Percentiles rank a stretch among this genome's conserved stretches.
Conservation (phyloP, 2,329 filamentous ascomycete genomes). For the Colletotrichum cordylinicola region DNA sequence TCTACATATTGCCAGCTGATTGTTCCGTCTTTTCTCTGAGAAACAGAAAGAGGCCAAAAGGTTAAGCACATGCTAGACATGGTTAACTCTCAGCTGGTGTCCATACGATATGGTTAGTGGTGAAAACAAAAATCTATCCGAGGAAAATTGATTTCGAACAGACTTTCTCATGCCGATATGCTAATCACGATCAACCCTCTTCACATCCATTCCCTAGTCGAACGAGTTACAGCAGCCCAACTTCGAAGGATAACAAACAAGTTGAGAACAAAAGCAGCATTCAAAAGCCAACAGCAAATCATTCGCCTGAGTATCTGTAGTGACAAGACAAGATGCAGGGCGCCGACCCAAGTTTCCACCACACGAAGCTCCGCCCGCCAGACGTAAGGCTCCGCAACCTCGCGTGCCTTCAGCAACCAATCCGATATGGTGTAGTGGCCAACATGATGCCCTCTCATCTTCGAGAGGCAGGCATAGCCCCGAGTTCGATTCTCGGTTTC, state of each 20-base stretch:
- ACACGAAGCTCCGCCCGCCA: neutral
- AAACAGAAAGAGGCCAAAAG: too few relatives aligned
- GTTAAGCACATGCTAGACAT: too few relatives aligned
- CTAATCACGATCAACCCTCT: fast-evolving
- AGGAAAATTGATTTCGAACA: neutral
- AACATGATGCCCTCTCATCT: neutral
- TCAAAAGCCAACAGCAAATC: fast-evolving
- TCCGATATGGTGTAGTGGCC: neutral
- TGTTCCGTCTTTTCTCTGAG: too few relatives aligned
- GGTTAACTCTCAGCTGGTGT: too few relatives aligned
- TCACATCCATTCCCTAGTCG: neutral
- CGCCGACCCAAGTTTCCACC: neutral
- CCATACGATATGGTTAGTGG: too few relatives aligned
- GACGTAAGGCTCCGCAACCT: neutral
- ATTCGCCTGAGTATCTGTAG: neutral
- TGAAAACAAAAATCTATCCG: fast-evolving
- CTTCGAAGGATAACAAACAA: neutral
- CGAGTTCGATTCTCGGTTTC: neutral
- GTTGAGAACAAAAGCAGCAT: neutral
- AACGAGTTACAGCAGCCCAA: fast-evolving
- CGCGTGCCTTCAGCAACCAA: neutral
- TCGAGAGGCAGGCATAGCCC: neutral
- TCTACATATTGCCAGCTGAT: too few relatives aligned
- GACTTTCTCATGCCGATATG: fast-evolving
- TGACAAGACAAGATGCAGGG: neutral